These are phyloP conservation scores for Calamus simplicifolius DNA, from an alignment of 176 grass and related monocot genomes.

Conservation along the genomic window DNA sequence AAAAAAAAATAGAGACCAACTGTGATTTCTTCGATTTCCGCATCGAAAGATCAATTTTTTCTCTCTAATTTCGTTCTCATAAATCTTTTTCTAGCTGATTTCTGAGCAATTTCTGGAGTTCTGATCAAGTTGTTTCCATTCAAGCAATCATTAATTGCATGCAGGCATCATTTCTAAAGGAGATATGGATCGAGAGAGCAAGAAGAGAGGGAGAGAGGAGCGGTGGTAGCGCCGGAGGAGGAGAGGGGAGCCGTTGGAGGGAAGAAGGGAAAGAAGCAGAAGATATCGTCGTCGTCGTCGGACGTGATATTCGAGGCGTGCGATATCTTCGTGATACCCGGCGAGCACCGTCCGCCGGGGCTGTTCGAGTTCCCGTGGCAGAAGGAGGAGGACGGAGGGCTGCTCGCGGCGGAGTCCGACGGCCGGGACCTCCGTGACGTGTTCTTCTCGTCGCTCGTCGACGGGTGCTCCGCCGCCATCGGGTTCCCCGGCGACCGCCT, in stretches of 20 bases:
- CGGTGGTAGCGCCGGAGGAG: neutral
- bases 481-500: constrained; percentile 48
- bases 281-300: neutral
- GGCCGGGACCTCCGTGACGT: constrained; percentile 44
- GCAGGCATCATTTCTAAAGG: too few relatives aligned
- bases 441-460: constrained; percentile 72
- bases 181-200: constrained; percentile 5
- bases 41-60: too few relatives aligned
- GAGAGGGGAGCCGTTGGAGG: neutral
- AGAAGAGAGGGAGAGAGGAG: constrained; percentile 32
- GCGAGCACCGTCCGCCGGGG: constrained; percentile 23
- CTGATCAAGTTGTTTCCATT: too few relatives aligned
- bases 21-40: too few relatives aligned
- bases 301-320: neutral
- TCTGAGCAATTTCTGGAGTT: too few relatives aligned
- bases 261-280: neutral
- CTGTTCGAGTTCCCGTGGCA: constrained; percentile 70
- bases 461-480: constrained; percentile 24
- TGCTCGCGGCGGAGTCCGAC: neutral
- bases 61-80: too few relatives aligned
- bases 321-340: neutral
- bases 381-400: constrained; percentile 27
- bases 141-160: too few relatives aligned
- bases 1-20: too few relatives aligned
- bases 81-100: too few relatives aligned